Percentiles rank a stretch among this genome's conserved stretches.
Evolutionary conservation across 2,329 filamentous ascomycete genomes (phyloP).

Genomic region (Leptographium flavum): DNA sequence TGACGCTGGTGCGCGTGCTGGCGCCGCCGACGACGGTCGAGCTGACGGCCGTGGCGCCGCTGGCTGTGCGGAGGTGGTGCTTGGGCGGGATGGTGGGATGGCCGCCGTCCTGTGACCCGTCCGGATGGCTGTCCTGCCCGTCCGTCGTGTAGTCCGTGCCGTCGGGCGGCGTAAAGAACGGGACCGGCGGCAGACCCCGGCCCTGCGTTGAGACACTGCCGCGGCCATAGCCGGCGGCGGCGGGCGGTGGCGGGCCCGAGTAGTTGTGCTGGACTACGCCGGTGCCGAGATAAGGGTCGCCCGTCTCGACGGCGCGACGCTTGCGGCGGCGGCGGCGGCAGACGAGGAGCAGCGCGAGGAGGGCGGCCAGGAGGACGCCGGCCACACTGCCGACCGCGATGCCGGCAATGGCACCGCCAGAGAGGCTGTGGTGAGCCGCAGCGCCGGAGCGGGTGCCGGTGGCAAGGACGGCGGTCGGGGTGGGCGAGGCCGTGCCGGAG

Average conservation of each 20-base stretch:
- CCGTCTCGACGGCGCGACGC: conserved; percentile 2
- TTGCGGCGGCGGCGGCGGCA: conserved; percentile 1
- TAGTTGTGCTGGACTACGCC: conserved; percentile 1
- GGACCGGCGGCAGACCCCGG: conserved; percentile 9
- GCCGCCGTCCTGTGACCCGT: not conserved
- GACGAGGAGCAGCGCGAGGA: conserved; percentile 2
- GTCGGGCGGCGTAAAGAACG: not conserved
- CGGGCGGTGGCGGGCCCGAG: conserved; percentile 6
- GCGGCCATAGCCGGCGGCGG: not conserved
- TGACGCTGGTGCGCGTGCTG: conserved; percentile 8
- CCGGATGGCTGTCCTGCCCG: too few relatives aligned
- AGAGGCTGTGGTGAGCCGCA: conserved; percentile 1
- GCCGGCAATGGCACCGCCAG: conserved; percentile 10
- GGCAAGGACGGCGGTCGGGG: conserved; percentile 1
- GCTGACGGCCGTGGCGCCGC: conserved; percentile 2
- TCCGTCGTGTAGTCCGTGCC: not conserved
- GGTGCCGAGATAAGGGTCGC: conserved; percentile 24
- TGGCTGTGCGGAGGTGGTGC: conserved; percentile 1
- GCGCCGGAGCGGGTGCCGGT: not conserved
- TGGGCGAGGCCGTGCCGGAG: not conserved
- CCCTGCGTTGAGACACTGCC: not conserved
- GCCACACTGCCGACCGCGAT: conserved; percentile 10
- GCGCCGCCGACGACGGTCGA: conserved; percentile 8
- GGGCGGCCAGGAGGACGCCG: conserved; percentile 1
- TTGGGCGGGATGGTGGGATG: not conserved